Conservation (phyloP, 495 filamentous ascomycete genomes). For the Aspergillus homomorphus region DNA sequence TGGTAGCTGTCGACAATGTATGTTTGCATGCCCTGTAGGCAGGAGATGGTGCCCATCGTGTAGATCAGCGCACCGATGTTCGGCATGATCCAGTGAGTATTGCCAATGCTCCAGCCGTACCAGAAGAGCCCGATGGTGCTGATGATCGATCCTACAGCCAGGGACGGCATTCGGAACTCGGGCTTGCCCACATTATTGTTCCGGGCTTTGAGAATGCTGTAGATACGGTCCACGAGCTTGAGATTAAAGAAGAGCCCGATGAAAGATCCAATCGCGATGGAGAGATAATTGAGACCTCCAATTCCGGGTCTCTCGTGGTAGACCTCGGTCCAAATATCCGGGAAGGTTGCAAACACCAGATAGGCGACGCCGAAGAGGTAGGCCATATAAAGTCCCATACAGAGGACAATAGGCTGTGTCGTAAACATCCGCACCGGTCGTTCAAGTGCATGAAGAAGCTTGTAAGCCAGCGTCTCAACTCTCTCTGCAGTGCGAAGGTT, state of each 20-base stretch:
- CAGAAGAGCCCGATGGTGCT: conserved; percentile 58
- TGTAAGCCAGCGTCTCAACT: not conserved
- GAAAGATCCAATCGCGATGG: conserved; percentile 60
- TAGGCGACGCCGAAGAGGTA: conserved; percentile 11
- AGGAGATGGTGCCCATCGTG: conserved; percentile 52
- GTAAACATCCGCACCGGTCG: conserved; percentile 13
- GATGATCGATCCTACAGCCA: conserved; percentile 49
- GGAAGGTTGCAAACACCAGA: conserved; percentile 12
- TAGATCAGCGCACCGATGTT: conserved; percentile 64
- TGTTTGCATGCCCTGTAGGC: conserved; percentile 61
- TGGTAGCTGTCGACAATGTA: conserved; percentile 48
- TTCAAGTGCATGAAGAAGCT: not conserved
- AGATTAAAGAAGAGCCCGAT: conserved; percentile 56
- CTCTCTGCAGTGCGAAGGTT: conserved; percentile 61
- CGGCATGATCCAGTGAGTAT: conserved; percentile 50
- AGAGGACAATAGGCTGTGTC: conserved; percentile 9
- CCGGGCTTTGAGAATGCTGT: not conserved
- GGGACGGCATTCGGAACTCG: conserved; percentile 53
- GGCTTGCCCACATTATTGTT: conserved; percentile 44
- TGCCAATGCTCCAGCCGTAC: conserved; percentile 60
- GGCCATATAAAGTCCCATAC: conserved; percentile 9
- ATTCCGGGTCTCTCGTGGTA: conserved; percentile 58
- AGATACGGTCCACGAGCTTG: conserved; percentile 37
- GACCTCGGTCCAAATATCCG: conserved; percentile 46
- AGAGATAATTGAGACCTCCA: conserved; percentile 64